A percentile compares a stretch with the other conserved stretches of the same genome.
phyloP scores from a whole-genome alignment of 805 yeast genomes.

The Millerozyma acaciae region DNA sequence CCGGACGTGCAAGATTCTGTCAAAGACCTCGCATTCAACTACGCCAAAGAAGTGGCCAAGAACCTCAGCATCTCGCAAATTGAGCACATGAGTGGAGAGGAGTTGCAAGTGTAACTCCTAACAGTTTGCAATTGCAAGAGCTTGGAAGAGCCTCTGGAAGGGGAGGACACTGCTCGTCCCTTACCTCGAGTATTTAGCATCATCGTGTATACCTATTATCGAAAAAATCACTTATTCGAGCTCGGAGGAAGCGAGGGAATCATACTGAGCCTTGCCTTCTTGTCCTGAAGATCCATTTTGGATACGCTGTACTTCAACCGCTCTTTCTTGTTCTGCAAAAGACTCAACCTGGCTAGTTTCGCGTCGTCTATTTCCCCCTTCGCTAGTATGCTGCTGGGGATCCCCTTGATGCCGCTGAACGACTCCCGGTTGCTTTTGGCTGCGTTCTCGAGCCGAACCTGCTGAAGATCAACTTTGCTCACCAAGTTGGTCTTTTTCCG shows the following conservation, averaged over 20 bases:
- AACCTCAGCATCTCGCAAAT: slow-evolving; percentile 28
- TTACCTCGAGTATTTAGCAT: not conserved
- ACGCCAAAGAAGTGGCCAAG: slow-evolving; percentile 35
- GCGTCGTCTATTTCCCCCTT: slow-evolving; percentile 24
- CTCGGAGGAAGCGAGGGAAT: slow-evolving; percentile 11
- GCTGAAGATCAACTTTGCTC: slow-evolving; percentile 39
- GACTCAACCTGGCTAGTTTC: slow-evolving; percentile 36
- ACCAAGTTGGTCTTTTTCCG: slow-evolving; percentile 28
- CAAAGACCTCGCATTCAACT: slow-evolving; percentile 28
- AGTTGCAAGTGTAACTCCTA: slow-evolving; percentile 11
- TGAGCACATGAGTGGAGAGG: slow-evolving; percentile 34
- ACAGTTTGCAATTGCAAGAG: no score
- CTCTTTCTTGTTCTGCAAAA: slow-evolving; percentile 41
- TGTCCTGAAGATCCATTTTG: slow-evolving; percentile 15
- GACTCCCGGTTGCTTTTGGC: slow-evolving; percentile 8
- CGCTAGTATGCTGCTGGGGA: slow-evolving; percentile 11
- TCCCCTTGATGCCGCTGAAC: slow-evolving; percentile 7
- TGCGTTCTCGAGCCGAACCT: slow-evolving; percentile 28
- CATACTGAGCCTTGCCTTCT: slow-evolving; percentile 14
- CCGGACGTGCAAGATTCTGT: slow-evolving; percentile 12
- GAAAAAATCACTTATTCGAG: not conserved
- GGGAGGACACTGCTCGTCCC: slow-evolving; percentile 1
- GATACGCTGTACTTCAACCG: slow-evolving; percentile 40
- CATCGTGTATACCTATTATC: no score
- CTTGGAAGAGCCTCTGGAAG: not conserved